A percentile compares a stretch with the other conserved stretches of the same genome.
Conservation (phyloP, 768 basidiomycete genomes). For the Lactifluus piperatus region DNA sequence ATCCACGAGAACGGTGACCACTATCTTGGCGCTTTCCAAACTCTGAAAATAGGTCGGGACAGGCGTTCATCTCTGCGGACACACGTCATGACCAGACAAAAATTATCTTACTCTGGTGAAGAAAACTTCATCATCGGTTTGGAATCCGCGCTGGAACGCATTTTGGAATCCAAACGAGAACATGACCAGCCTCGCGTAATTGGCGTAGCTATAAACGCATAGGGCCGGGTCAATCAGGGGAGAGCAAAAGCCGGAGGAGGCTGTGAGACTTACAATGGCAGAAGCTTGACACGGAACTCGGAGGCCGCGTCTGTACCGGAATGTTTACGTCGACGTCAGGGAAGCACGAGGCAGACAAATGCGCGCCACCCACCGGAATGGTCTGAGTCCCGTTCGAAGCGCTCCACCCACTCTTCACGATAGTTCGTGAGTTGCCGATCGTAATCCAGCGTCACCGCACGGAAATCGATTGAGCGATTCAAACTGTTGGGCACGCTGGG, state of each 20-base stretch:
- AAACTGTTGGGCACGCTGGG: slow-evolving; percentile 12
- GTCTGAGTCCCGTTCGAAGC: slow-evolving; percentile 16
- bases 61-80: neutral
- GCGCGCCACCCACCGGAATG: slow-evolving; percentile 6
- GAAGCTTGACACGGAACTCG: slow-evolving; percentile 19
- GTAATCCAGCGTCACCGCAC: slow-evolving; percentile 13
- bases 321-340: neutral
- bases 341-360: neutral
- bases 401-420: slow-evolving; percentile 18
- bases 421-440: slow-evolving; percentile 5
- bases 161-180: slow-evolving; percentile 37
- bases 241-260: neutral
- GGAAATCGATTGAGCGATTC: slow-evolving; percentile 19
- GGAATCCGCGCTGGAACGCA: slow-evolving; percentile 24
- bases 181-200: slow-evolving; percentile 32
- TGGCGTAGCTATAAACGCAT: slow-evolving; percentile 5
- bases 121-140: slow-evolving; percentile 23
- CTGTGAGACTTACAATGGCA: slow-evolving; percentile 33
- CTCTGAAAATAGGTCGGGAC: slow-evolving; percentile 4
- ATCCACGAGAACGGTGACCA: slow-evolving; percentile 17
- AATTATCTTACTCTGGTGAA: slow-evolving; percentile 23
- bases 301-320: slow-evolving; percentile 9
- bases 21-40: slow-evolving; percentile 15
- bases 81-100: neutral
- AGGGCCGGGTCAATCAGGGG: neutral